phyloP scores from a whole-genome alignment of 1,284 basidiomycete genomes.

The Ganoderma lucidum region DNA sequence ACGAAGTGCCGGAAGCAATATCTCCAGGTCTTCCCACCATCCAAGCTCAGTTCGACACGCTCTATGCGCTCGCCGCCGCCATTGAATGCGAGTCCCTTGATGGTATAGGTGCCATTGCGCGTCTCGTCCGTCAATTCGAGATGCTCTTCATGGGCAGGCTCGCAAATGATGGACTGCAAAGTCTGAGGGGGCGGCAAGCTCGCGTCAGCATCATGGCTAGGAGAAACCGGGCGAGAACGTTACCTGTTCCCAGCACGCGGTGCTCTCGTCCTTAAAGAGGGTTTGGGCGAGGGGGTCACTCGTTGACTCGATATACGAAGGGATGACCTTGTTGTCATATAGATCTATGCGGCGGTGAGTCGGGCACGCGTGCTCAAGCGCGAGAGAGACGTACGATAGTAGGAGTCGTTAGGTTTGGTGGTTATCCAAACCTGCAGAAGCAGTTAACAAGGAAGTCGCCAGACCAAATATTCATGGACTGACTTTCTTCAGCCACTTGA shows the following conservation, averaged over 20 bases:
- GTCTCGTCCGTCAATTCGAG: constrained; percentile 17
- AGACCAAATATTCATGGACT: background rate
- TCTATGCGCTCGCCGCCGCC: constrained; percentile 33
- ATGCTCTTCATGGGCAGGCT: constrained; percentile 34
- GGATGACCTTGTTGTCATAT: constrained; percentile 38
- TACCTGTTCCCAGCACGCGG: constrained; percentile 35
- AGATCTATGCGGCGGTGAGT: constrained; percentile 23
- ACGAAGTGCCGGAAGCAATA: constrained; percentile 36
- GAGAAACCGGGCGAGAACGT: background rate
- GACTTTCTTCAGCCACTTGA: constrained; percentile 39
- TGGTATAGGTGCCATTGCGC: constrained; percentile 23
- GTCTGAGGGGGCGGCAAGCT: constrained; percentile 14
- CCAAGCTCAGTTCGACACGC: constrained; percentile 36
- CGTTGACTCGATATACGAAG: constrained; percentile 34
- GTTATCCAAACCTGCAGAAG: constrained; percentile 31
- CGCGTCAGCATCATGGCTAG: background rate
- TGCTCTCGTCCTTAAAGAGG: constrained; percentile 34
- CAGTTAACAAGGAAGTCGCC: background rate
- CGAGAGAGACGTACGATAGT: constrained; percentile 31
- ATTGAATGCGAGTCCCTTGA: constrained; percentile 36
- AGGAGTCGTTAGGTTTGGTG: constrained; percentile 33
- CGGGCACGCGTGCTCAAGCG: background rate
- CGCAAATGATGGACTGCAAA: constrained; percentile 36
- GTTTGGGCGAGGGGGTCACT: constrained; percentile 32
- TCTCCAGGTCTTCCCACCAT: constrained; percentile 36